Base-by-base conservation (phyloP, 2,329 filamentous ascomycete genomes). In the Aureobasidium zeae region DNA sequence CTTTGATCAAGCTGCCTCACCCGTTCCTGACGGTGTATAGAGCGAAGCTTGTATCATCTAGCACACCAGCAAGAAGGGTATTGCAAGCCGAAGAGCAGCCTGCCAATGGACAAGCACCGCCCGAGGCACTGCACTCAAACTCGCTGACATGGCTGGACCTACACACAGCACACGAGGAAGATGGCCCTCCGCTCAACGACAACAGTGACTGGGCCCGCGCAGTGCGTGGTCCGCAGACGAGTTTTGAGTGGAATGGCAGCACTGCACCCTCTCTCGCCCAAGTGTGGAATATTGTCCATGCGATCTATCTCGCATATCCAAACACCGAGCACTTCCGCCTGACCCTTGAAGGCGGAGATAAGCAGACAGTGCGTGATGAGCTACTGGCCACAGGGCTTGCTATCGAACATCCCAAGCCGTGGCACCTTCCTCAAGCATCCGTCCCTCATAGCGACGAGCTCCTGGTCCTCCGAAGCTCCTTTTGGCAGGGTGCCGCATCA, bases 391-490 rank as follows among this genome's bases (percentile, higher is more conserved):
- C 61, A 13, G 67, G 67, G n/a, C 57, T 72, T 5, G 68, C 65
- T 4, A 59, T 64, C 12, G 52, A 60, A 20, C 63, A 70, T 52
- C 66, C 66, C 5, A 59, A 51, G 31, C 60, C 55, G 49, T 66
- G 52, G 34, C 44, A 46, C 12, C 22, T 46, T 7, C 19, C 21
- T 2, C 22, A 24, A 10, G 57, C 58, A 34, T 57, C 55, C 17
- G 49, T 61, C 6, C 59, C 62, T 39, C 62, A 63, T 44, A 54
- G 61, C 9, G 54, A 59, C 8, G 61, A 70, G 45, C 51, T 76
- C 25, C 51, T 78, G 19, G 56, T 77, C 33, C 62, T 74, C 2
- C 66, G 74, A 45, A 65, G 67, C 31, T 63, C 60, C n/a, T 67
- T 67, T 47, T 67, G 64, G 65, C 64, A 68, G 50, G 64, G 65